Evolutionary conservation across 129 eudicot genomes (phyloP).

Genomic region (Arctium minus): DNA sequence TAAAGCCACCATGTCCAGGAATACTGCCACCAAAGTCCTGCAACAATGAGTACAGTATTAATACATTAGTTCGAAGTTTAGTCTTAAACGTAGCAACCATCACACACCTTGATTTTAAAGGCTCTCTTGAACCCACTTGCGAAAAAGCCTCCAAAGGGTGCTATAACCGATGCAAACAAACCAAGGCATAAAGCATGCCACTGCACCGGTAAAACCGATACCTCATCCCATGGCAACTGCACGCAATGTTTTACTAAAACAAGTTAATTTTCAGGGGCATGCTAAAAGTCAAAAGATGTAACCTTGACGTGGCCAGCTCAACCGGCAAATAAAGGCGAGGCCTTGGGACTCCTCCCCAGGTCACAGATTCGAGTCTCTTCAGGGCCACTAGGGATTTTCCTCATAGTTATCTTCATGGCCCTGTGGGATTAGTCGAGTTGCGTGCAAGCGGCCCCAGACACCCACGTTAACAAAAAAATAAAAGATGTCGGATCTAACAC

Average conservation of each 20-base stretch:
- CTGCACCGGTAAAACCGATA: conserved; percentile 47
- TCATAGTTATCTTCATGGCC: background rate
- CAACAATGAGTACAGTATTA: background rate
- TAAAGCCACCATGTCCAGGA: conserved; percentile 72
- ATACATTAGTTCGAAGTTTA: background rate
- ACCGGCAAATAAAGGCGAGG: background rate
- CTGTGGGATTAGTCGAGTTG: background rate
- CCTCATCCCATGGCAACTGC: conserved; percentile 54
- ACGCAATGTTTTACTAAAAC: background rate
- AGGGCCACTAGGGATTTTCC: background rate
- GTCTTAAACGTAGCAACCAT: background rate
- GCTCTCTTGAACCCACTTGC: conserved; percentile 73
- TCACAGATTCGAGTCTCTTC: no score
- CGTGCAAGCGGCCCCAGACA: background rate
- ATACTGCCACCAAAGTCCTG: conserved; percentile 71
- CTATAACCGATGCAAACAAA: conserved; percentile 61
- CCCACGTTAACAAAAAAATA: background rate
- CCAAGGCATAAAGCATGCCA: conserved; percentile 66
- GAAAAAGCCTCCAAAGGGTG: conserved; percentile 71
- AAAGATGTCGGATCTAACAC: background rate
- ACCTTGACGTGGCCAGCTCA: background rate
- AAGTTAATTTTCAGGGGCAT: background rate
- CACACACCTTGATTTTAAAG: conserved; percentile 50
- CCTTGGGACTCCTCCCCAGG: background rate
- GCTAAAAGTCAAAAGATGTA: background rate